Evolutionary conservation across 768 basidiomycete species (phyloP), one percentile per base, ranked within the genome.

Genomic region (Trametes villosa): DNA sequence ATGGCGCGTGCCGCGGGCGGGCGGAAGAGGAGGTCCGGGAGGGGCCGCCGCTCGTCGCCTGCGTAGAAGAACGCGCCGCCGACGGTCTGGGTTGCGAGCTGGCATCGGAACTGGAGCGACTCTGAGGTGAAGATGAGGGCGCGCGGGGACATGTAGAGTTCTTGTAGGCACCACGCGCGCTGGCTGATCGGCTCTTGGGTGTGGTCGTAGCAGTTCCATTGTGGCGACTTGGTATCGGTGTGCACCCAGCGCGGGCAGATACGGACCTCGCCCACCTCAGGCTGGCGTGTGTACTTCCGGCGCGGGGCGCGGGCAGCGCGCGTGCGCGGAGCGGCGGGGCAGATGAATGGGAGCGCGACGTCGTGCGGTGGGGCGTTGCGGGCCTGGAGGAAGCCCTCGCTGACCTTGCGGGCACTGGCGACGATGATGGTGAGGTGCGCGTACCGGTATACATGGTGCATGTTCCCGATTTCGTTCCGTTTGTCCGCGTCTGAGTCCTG

Each of bases 81-180:
- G 30, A 57, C 40, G 42, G 40, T 47, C n/a, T 31, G 36, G 13
- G 29, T 47, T 2, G 61, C n/a, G 3, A 56, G 40, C 29, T 52
- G 61, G 40, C 61, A 62, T 9, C 53, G 55, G 47, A 47, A 58
- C 44, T 57, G 61, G 27, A 57, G 56, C 17, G 61, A 57, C 26
- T 62, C 36, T 6, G 55, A 57, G 3, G 61, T 50, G 31, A 57
- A 62, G 12, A 57, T 26, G 13, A 62, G 56, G 9, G 44, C 29
- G 11, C 61, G 49, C 0, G 61, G 55, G 2, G 61, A 62, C 4
- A 62, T 31, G 1, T 57, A 44, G 22, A 50, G 50, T 48, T 62
- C 61, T 20, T 53, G 40, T n/a, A 62, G 56, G 33, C 61, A 62
- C 61, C 61, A 62, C 8, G 55, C 61, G 11, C 56, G 55, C 24